These are phyloP conservation scores for Leccinum subrobustum DNA, from an alignment of 1,284 basidiomycete species.

Conservation along the genomic window DNA sequence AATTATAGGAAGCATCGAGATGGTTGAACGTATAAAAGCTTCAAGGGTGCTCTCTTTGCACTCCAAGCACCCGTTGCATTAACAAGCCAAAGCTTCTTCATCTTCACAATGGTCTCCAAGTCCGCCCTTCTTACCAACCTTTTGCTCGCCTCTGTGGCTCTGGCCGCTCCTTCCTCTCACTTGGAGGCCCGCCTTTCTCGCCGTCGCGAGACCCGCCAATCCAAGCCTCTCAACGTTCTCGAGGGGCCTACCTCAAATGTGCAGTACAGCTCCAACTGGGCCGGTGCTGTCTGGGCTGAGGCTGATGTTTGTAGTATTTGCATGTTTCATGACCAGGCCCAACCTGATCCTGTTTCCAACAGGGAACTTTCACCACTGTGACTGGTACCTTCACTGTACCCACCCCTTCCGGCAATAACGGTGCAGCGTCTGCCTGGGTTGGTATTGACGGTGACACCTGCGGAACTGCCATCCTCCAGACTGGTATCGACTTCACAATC, in stretches of 20 bases:
- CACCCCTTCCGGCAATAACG: background rate
- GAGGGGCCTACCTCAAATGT: background rate
- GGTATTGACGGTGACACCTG: background rate
- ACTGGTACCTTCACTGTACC: background rate
- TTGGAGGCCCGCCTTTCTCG: background rate
- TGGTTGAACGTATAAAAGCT: background rate
- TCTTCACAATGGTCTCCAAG: background rate
- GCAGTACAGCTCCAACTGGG: background rate
- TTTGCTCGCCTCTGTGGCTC: background rate
- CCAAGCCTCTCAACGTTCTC: background rate
- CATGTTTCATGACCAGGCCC: background rate
- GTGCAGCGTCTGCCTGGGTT: background rate
- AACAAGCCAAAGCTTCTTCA: background rate
- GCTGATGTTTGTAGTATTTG: background rate
- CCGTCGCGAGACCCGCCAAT: background rate
- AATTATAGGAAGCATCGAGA: background rate
- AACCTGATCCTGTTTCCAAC: background rate
- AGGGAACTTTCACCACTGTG: background rate
- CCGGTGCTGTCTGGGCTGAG: background rate
- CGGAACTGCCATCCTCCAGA: background rate
- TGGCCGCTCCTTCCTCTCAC: background rate
- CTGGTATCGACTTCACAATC: background rate
- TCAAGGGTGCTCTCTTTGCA: background rate
- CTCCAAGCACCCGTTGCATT: background rate
- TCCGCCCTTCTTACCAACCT: background rate